Base-by-base conservation (phyloP, 192 early-diverging fungal genomes). In the Coemansia sp. region DNA sequence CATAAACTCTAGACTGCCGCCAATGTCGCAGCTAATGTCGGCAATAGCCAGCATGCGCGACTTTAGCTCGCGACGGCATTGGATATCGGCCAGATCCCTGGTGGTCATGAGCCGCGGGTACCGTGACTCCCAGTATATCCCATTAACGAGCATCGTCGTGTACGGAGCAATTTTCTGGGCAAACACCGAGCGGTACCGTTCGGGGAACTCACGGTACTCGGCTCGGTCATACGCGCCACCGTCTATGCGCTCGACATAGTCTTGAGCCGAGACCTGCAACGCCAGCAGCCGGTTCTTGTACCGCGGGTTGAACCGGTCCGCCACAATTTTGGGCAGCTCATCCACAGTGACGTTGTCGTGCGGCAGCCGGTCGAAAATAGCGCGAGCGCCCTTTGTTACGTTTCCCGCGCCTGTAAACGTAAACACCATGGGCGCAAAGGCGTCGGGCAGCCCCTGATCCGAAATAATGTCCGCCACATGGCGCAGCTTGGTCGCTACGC, bases 1-100 rank as follows among this genome's bases (percentile, higher is more conserved):
- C 85, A 95, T 90, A 77, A 95, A 97, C 75, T 98, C 97, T 46
- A 98, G 86, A 25, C 93, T 90, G 0, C 97, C 97, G 64, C 88
- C 84, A 60, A 97, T 91, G 62, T 98, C 97, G 62, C 95, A 97
- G 42, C 89, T 90, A 46, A 98, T 92, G 62, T 98, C 97, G 11
- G 94, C 91, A 44, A 98, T 72, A 28, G 87, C 82, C 53, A 96
- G 81, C 85, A 98, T 84, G 55, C 91, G 75, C 38, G 88, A 75
- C 47, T 83, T 85, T 34, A 88, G 83, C 38, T 87, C 74, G 38
- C 84, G 83, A 48, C 86, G 70, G 47, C 62, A 59, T 59, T 94
- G 91, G 40, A 97, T 83, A 14, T 84, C 58, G 19, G 72, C 75
- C n/a, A 93, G 77, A 57, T 98, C 94, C 49, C 85, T 82, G 15